Evolutionary conservation across 306 rosid species (phyloP), one percentile per base, ranked within the genome.

Genomic region (Castanea mollissima): DNA sequence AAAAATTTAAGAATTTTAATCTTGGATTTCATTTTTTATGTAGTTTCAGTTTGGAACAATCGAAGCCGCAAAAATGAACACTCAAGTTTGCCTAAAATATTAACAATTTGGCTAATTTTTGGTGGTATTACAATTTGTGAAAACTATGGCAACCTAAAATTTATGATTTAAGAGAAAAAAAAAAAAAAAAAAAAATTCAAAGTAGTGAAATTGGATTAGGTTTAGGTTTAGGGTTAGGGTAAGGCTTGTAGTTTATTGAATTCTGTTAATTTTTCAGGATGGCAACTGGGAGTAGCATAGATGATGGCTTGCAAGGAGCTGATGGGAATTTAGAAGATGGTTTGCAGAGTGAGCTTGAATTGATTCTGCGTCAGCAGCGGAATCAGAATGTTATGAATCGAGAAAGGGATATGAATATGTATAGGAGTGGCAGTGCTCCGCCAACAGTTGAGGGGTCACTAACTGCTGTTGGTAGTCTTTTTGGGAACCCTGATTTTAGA

Each of bases 361-460:
- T 83, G 88, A 83, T 95, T 80, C 84, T 92, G 78, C 90, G 69
- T 78, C 91, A 88, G 82, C 97, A 89, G 81, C 89, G 86, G 23
- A 86, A 89, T 83, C 93, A 78, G 41, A 88, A 85, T 16, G 73
- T 72, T 75, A 60, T 86, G 41, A 77, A 87, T 75, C 84, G 81
- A 76, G 97, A 89, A 56, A 87, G 93, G 80, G 98, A 92, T 82
- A 78, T 83, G 34, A 92, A 91, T 81, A 91, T 95, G 59, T 89
- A 86, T 64, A 82, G 99, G 84, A 95, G 99, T 83, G 99, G 99
- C 77, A 95, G 99, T 86, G 99, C 99, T 32, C 98, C 99, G 2
- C 99, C 99, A 5, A 93, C 99, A 13, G 97, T 95, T 6, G 98
- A 92, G 82, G 99, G 99, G 19, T 92, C 98, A 0, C 60, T 93